Conservation (phyloP, 1,284 basidiomycete species). For the Trichosporon sp. region DNA sequence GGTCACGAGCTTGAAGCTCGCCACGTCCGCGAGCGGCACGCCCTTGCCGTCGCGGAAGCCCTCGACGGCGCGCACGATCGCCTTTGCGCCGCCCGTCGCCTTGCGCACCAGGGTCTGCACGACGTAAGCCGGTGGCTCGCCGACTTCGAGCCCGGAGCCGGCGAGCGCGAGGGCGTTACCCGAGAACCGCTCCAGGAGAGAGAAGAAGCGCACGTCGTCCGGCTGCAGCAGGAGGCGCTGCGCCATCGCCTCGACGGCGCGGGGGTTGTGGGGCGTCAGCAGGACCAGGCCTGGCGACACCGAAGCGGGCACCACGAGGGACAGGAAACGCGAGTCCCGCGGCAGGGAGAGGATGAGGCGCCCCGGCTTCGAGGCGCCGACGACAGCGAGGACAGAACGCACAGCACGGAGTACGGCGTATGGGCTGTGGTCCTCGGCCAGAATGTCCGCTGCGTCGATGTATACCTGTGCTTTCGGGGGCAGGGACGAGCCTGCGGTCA, state of each 20-base stretch:
- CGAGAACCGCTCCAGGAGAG: slow-evolving; percentile 27
- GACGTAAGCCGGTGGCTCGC: slow-evolving; percentile 16
- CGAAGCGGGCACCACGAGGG: slow-evolving; percentile 58
- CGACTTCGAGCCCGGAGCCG: slow-evolving; percentile 18
- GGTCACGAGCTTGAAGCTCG: slow-evolving; percentile 10
- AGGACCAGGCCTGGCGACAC: slow-evolving; percentile 65
- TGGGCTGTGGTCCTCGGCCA: slow-evolving; percentile 38
- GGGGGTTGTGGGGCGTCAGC: slow-evolving; percentile 62
- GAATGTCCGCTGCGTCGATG: slow-evolving; percentile 42
- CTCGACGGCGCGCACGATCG: slow-evolving; percentile 38
- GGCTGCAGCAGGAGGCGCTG: slow-evolving; percentile 60
- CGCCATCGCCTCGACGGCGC: slow-evolving; percentile 62
- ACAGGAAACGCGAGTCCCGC: slow-evolving; percentile 55
- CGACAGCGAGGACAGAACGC: slow-evolving; percentile 24
- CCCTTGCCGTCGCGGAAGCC: slow-evolving; percentile 12
- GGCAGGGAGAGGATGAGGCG: slow-evolving; percentile 64
- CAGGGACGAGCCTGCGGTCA: slow-evolving; percentile 21
- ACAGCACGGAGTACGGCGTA: slow-evolving; percentile 27
- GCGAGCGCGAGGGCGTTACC: slow-evolving; percentile 30
- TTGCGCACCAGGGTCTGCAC: slow-evolving; percentile 42
- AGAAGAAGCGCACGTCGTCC: slow-evolving; percentile 30
- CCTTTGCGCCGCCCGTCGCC: slow-evolving; percentile 46
- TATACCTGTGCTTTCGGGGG: slow-evolving; percentile 31
- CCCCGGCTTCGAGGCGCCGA: neutral
- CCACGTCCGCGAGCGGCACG: slow-evolving; percentile 11